These are phyloP conservation scores for Thelonectria rubi DNA, from an alignment of 2,329 filamentous ascomycete species.

Conservation along the genomic window DNA sequence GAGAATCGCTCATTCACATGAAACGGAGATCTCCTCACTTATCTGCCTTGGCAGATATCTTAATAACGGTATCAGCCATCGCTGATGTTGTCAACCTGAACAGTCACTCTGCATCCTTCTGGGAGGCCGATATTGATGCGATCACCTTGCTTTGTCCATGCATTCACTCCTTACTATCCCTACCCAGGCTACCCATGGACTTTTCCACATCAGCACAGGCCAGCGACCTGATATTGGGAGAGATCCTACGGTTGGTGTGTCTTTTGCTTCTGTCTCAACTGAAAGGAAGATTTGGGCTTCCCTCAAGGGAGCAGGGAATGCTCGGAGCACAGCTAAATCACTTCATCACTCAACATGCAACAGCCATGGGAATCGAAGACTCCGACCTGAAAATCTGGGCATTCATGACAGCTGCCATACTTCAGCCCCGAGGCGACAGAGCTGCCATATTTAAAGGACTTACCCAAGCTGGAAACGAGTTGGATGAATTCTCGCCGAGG, in stretches of 20 bases:
- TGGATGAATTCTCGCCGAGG: background rate
- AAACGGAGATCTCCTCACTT: background rate
- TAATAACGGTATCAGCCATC: background rate
- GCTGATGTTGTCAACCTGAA: slow-evolving; percentile 3
- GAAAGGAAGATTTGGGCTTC: background rate
- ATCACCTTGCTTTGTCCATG: background rate
- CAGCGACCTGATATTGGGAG: background rate
- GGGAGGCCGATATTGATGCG: background rate
- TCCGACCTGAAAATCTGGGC: background rate
- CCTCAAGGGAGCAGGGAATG: background rate
- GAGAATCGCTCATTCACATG: background rate
- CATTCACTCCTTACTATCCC: slow-evolving; percentile 7
- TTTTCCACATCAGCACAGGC: background rate
- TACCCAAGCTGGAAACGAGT: background rate
- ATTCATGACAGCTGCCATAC: slow-evolving; percentile 2
- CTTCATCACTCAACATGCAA: background rate
- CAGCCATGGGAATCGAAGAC: background rate
- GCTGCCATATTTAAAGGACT: background rate
- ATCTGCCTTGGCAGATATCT: background rate
- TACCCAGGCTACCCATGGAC: background rate
- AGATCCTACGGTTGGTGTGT: background rate
- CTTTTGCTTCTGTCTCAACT: background rate
- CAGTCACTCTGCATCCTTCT: slow-evolving; percentile 3
- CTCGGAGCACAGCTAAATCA: background rate
- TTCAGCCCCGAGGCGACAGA: background rate